phyloP scores from a whole-genome alignment of 495 filamentous ascomycete species.

The Chaetomium tenue region DNA sequence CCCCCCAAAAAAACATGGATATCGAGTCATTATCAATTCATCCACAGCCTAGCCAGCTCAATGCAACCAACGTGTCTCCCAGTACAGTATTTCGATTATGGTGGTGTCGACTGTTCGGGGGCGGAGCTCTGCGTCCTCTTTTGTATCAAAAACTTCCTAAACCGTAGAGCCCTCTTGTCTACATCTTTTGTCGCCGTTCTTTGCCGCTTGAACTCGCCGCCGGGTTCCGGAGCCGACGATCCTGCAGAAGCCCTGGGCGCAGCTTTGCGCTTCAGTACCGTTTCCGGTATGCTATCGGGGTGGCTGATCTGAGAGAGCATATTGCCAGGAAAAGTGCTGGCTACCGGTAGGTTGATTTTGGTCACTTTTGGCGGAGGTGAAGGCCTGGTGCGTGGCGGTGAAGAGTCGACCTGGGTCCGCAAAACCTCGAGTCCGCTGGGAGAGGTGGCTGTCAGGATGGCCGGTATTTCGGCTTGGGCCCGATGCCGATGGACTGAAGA shows the following conservation, averaged over 20 bases:
- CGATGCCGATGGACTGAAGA: neutral
- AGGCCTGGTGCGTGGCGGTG: neutral
- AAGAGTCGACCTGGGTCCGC: constrained; percentile 10
- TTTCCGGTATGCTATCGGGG: constrained; percentile 21
- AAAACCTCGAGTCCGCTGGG: neutral
- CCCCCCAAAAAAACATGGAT: no score
- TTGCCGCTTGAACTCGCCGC: constrained; percentile 4
- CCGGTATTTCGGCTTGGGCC: neutral
- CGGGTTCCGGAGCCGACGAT: neutral
- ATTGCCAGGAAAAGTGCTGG: neutral
- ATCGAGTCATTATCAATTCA: neutral
- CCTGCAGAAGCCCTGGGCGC: neutral
- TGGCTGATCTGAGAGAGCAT: constrained; percentile 18
- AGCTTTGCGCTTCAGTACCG: neutral
- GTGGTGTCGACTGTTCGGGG: neutral
- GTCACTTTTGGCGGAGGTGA: neutral
- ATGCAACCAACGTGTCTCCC: neutral
- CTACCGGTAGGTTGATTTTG: neutral
- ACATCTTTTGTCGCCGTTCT: neutral
- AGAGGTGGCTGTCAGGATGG: neutral
- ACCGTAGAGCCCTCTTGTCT: neutral
- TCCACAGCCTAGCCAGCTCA: neutral
- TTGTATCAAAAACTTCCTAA: constrained; percentile 1
- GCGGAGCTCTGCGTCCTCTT: constrained; percentile 12
- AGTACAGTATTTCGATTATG: neutral